Percentiles rank a stretch among this genome's conserved stretches.
These are phyloP conservation scores for Fistulinella cinereoalba DNA, from an alignment of 1,284 basidiomycete genomes.

Conservation along the genomic window DNA sequence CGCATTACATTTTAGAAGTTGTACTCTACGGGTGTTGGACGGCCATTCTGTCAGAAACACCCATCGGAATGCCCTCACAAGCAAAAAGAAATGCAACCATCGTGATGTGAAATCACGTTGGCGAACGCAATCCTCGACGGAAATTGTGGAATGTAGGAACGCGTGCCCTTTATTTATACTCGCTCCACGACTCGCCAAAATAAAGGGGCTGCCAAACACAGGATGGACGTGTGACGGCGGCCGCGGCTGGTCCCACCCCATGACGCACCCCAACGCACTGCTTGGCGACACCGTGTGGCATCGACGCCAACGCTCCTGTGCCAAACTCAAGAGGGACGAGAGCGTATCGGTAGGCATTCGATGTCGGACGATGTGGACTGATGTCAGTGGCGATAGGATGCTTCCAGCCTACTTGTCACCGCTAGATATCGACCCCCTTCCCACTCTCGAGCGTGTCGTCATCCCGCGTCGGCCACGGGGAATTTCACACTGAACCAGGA, in stretches of 20 bases:
- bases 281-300: slow-evolving; percentile 47
- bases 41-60: background rate
- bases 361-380: slow-evolving; percentile 56
- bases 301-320: too few relatives aligned
- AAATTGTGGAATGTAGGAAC: slow-evolving; percentile 48
- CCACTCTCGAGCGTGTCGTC: slow-evolving; percentile 53
- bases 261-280: slow-evolving; percentile 45
- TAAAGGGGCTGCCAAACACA: slow-evolving; percentile 28
- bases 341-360: slow-evolving; percentile 45
- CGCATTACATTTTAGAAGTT: background rate
- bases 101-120: slow-evolving; percentile 36
- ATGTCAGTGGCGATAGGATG: slow-evolving; percentile 36
- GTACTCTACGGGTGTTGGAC: background rate
- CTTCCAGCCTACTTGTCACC: slow-evolving; percentile 38
- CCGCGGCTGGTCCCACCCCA: slow-evolving; percentile 45
- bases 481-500: slow-evolving; percentile 38
- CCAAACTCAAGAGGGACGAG: slow-evolving; percentile 10
- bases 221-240: slow-evolving; percentile 50
- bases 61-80: slow-evolving; percentile 35
- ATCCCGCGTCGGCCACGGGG: slow-evolving; percentile 40
- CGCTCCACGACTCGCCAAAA: slow-evolving; percentile 12
- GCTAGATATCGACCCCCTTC: slow-evolving; percentile 36
- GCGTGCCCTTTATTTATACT: slow-evolving; percentile 35
- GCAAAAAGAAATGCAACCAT: slow-evolving; percentile 39
- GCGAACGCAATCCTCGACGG: slow-evolving; percentile 35